Evolutionary conservation across 495 filamentous ascomycete genomes (phyloP).

Genomic region (Thermothielavioides terrestris): DNA sequence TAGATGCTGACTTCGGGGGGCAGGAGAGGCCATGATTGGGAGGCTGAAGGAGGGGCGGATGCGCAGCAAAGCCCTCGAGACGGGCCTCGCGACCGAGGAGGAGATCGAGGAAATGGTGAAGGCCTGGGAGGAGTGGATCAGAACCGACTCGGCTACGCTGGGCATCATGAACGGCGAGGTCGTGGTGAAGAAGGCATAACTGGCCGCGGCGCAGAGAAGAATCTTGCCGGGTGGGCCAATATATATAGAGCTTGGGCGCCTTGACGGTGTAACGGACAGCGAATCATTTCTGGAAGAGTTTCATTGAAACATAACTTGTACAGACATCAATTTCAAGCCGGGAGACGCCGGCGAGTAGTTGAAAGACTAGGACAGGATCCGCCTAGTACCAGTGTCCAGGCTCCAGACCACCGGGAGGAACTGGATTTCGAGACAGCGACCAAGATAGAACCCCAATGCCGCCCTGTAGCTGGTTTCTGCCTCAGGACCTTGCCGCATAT

Average conservation of each 20-base stretch:
- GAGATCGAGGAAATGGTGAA: constrained; percentile 35
- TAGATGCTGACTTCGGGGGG: constrained; percentile 7
- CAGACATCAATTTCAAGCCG: too few relatives aligned
- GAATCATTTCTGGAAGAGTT: too few relatives aligned
- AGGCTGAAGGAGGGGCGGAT: constrained; percentile 21
- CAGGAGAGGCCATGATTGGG: constrained; percentile 28
- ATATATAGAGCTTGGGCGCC: not conserved
- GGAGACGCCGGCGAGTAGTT: too few relatives aligned
- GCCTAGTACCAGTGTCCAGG: too few relatives aligned
- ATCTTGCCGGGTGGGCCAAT: not conserved
- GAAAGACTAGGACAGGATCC: too few relatives aligned
- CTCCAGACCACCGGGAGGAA: too few relatives aligned
- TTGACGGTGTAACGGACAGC: too few relatives aligned
- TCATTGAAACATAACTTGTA: too few relatives aligned
- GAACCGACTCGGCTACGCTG: constrained; percentile 27
- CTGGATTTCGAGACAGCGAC: too few relatives aligned
- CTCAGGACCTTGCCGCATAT: too few relatives aligned
- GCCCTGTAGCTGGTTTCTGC: too few relatives aligned
- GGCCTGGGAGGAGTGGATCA: constrained; percentile 36
- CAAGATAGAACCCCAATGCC: too few relatives aligned
- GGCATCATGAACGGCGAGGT: constrained; percentile 35
- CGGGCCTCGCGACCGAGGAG: constrained; percentile 21
- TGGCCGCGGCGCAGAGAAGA: not conserved
- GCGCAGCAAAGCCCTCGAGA: constrained; percentile 26
- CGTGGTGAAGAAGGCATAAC: not conserved